Evolutionary conservation across 2,329 filamentous ascomycete species (phyloP), one percentile per base, ranked within the genome.

Genomic region (Neurospora crassa): DNA sequence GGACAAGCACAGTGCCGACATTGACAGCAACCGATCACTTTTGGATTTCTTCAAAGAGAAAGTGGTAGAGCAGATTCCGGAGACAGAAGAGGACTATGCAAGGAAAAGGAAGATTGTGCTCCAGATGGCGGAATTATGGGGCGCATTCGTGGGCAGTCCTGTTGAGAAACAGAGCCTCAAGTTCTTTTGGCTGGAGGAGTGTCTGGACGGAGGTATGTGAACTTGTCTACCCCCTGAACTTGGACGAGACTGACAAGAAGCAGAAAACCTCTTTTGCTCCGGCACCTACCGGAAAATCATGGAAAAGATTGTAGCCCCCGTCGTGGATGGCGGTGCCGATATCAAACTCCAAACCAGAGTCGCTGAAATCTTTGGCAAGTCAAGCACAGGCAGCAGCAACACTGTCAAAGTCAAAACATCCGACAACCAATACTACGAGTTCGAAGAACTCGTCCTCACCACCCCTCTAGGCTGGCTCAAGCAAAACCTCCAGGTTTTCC

Each of bases 121-220:
- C 69, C 84, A 87, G 72, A 80, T 87, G 77, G 87, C 88, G 3
- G 87, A 90, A 75, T 84, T 88, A 76, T 93, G 91, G 90, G 91
- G 91, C 2, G 87, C 87, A 0, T 93, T 92, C 77, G 85, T 93
- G 6, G 91, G 91, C 16, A 90, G 86, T 72, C 85, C 88, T 0
- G 83, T 92, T 10, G 81, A 84, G 69, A 85, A 78, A 37, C 91
- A 94, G 78, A 92, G 90, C 75, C 82, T 93, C 41, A 92, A 90
- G 81, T 93, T 89, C 81, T 92, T 93, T 78, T 93, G 91, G 90
- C 78, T 94, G 5, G 91, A 94, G 77, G 90, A 93, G 79, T 92
- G 90, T 74, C 89, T 93, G 69, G 91, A 93, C 77, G 91, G 91
- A 67, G 87, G 88, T 88, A 77, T 75, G 82, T 76, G 8, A 14